A percentile compares a stretch with the other conserved stretches of the same genome.
Evolutionary conservation across 345 rosid genomes (phyloP).

Genomic region (Capsella bursapastoris): DNA sequence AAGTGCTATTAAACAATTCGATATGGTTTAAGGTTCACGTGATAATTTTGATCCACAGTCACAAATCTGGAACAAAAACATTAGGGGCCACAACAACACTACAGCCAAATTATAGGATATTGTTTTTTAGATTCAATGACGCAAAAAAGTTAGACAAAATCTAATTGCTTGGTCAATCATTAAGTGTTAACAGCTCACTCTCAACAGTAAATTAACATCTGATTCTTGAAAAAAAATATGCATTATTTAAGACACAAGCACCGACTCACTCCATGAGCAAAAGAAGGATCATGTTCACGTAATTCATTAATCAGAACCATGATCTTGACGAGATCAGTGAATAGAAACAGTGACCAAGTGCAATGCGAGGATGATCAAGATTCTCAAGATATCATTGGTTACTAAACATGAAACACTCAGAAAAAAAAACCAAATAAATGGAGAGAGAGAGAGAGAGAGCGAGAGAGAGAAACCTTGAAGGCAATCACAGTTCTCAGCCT

Average conservation of each 20-base stretch:
- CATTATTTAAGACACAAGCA: constrained; percentile 1
- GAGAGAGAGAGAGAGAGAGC: too few relatives aligned
- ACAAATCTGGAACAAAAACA: constrained; percentile 31
- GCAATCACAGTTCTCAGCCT: constrained; percentile 98
- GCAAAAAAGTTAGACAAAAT: background rate
- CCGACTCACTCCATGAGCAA: background rate
- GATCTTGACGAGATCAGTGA: background rate
- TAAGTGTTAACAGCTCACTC: constrained; percentile 38
- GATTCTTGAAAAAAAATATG: constrained; percentile 2
- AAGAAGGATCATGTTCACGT: background rate
- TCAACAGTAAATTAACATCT: constrained; percentile 2
- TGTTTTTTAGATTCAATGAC: constrained; percentile 20
- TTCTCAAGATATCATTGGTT: background rate
- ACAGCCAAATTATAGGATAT: constrained; percentile 20
- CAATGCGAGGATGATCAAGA: background rate
- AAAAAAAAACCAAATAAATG: too few relatives aligned
- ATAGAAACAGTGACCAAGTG: background rate
- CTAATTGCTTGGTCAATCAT: constrained; percentile 21
- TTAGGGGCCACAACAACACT: constrained; percentile 28
- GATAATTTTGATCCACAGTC: background rate
- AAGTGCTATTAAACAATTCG: constrained; percentile 13
- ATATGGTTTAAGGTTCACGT: constrained; percentile 31
- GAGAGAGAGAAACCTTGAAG: constrained; percentile 65
- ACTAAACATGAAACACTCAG: background rate
- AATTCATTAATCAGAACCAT: background rate